phyloP scores from a whole-genome alignment of 2,329 filamentous ascomycete genomes.

The Fusarium graminum region DNA sequence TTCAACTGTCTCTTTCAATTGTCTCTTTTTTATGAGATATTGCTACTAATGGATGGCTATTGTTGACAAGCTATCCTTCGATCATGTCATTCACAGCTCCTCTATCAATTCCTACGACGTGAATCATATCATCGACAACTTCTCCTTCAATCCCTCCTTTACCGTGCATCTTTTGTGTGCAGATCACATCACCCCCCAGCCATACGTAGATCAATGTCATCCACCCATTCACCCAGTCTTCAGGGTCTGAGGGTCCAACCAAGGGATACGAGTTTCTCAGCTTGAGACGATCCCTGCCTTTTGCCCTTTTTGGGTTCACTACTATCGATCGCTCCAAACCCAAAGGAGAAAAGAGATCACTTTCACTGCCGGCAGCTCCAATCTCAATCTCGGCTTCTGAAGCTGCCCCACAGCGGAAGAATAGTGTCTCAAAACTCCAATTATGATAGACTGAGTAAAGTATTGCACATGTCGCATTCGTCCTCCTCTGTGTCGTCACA shows the following conservation, averaged over 20 bases:
- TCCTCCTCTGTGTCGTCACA: neutral
- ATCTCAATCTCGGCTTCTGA: conserved; percentile 10
- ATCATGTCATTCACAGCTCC: neutral
- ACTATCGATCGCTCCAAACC: conserved; percentile 9
- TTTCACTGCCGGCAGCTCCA: conserved; percentile 22
- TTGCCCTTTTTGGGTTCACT: conserved; percentile 20
- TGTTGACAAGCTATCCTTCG: neutral
- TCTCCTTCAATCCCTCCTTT: neutral
- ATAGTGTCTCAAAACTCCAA: conserved; percentile 16
- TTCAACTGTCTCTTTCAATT: neutral
- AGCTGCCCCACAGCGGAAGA: conserved; percentile 20
- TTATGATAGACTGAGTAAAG: conserved; percentile 1
- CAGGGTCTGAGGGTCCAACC: neutral
- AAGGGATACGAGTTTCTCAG: conserved; percentile 17
- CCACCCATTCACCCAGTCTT: conserved; percentile 23
- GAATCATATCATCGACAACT: neutral
- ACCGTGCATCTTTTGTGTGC: neutral
- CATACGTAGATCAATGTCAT: neutral
- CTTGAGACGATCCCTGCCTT: conserved; percentile 31
- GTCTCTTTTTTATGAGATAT: neutral
- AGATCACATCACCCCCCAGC: too few relatives aligned
- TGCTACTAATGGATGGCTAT: neutral
- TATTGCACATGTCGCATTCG: conserved; percentile 1
- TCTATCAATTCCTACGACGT: neutral
- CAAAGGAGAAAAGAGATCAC: conserved; percentile 5